Evolutionary conservation across 306 rosid genomes (phyloP), one percentile per base, ranked within the genome.

Genomic region (Trifolium subterraneum): DNA sequence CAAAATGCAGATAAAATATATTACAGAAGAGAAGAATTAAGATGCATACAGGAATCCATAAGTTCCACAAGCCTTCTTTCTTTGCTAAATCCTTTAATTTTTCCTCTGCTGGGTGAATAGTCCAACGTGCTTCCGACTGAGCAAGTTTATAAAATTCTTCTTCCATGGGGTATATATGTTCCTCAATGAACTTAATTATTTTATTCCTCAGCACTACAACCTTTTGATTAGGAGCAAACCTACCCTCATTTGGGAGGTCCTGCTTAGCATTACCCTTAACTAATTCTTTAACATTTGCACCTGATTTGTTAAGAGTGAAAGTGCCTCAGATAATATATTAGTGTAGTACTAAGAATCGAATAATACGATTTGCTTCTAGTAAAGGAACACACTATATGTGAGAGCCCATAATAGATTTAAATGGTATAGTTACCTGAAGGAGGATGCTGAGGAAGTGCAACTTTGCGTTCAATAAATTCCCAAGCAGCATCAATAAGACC

Each of bases 11-110:
- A 64, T 18, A 70, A 85, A 59, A 63, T 29, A 25, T 67, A 65
- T 13, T 7, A 61, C n/a, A 71, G 39, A 68, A 54, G 76, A 73
- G 71, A 44, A 60, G 70, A 77, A 51, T 39, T 36, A 51, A 64
- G 82, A 84, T 48, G 35, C 89, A 31, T 88, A 94, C 99, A 78
- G 99, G 98, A 81, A 94, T 88, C 84, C 84, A 94, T 74, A 94
- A 81, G 86, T 92, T 94, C 99, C 99, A 94, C 62, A 92, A 78
- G 84, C 99, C 99, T 90, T 88, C 95, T 80, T 86, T 94, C 84
- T 84, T 94, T 42, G 99, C 99, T 4, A 92, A 48, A 73, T 88
- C 93, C 88, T 94, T 94, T 68, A 94, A 82, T 74, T 88, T 86
- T 86, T 94, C 96, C 87, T 94, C 99, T 60, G 64, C 89, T 31